Percentiles rank a stretch among this genome's conserved stretches.
Evolutionary conservation across 2,329 filamentous ascomycete genomes (phyloP).

Genomic region (Xylariaceae sp.): DNA sequence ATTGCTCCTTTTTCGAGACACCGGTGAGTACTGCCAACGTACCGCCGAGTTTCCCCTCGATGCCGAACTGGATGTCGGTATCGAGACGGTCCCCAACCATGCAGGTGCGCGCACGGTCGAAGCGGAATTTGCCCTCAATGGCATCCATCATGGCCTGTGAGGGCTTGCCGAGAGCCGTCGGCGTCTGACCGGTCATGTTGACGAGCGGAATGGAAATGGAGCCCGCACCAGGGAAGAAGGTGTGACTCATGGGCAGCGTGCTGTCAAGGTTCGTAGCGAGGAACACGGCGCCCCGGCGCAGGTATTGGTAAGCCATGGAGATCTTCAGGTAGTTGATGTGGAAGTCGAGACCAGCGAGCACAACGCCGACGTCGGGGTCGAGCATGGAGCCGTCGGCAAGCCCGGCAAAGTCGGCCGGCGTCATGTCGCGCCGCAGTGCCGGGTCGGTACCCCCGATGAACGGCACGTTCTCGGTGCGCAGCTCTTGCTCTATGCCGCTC

Average conservation of each 20-base stretch:
- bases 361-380: conserved; percentile 84
- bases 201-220: conserved; percentile 73
- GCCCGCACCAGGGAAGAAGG: conserved; percentile 88
- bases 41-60: conserved; percentile 85
- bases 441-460: conserved; percentile 87
- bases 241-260: conserved; percentile 75
- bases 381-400: conserved; percentile 72
- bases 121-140: conserved; percentile 89
- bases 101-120: conserved; percentile 79
- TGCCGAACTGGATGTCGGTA: conserved; percentile 93
- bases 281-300: conserved; percentile 76
- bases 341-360: conserved; percentile 87
- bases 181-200: conserved; percentile 65
- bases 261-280: conserved; percentile 92
- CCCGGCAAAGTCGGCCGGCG: conserved; percentile 71
- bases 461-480: conserved; percentile 71
- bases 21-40: conserved; percentile 89
- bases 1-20: conserved; percentile 79
- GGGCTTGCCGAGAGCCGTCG: conserved; percentile 83
- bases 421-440: conserved; percentile 70
- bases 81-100: conserved; percentile 95
- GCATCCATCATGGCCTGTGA: conserved; percentile 99
- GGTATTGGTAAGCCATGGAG: conserved; percentile 78
- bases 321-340: conserved; percentile 95
- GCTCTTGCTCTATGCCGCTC: conserved; percentile 83